Base-by-base conservation (phyloP, 306 rosid species). In the Abrus precatorius region DNA sequence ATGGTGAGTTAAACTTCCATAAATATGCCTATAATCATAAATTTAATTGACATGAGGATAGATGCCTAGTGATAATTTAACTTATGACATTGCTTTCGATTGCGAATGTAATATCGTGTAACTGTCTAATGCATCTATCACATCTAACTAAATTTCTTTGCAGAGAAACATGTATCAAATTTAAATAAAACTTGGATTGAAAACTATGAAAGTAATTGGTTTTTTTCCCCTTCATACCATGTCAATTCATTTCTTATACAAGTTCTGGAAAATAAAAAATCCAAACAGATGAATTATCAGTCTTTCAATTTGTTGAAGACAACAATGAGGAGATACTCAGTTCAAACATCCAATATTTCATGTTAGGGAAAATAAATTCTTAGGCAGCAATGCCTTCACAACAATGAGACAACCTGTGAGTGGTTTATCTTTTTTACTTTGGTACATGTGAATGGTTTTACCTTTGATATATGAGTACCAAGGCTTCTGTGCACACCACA, bases 401-500 rank as follows among this genome's bases (percentile, higher is more conserved):
- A 70, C 69, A 81, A 76, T 20, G 64, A 82, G 43, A 67, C 70
- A 84, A 52, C 43, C 14, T 47, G 57, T 28, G 56, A 75, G 55
- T 43, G 2, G 40, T 82, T 82, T 77, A 88, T 97, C 93, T 89
- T 89, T 48, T 75, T 62, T 59, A 61, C 47, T 34, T 45, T 41
- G 59, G 57, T 79, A 34, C 53, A 70, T 20, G 49, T 40, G 56
- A 79, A 66, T 34, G 3, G 40, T 79, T 84, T 20, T 83, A 96
- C 99, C 98, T 96, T 96, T 52, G 99, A 96, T 86, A 96, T 87
- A 82, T 96, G 99, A 36, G 97, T 76, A 65, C 98, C 99, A 62
- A 96, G 99, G 86, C 98, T 89, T 85, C 98, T 86, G 87, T 96
- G 99, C 82, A 89, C 91, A 27, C 99, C 98, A 52, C 98, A 96